Evolutionary conservation across 345 rosid species (phyloP), one percentile per base, ranked within the genome.

Genomic region (Draba incana): DNA sequence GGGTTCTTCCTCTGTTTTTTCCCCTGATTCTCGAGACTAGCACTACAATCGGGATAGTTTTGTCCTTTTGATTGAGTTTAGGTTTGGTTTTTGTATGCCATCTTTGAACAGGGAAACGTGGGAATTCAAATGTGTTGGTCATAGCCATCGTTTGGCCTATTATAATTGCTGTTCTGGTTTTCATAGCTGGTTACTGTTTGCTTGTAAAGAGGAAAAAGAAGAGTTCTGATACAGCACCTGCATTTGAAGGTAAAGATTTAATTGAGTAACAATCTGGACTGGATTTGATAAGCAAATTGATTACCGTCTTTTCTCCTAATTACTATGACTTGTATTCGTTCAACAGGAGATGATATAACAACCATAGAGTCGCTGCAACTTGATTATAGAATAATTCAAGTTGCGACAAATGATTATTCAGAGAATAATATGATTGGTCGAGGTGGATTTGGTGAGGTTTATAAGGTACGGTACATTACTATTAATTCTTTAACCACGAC

Each of bases 71-170:
- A 30, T 30, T 30, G 33, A 30, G 33, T 30, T 30, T n/a, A n/a
- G n/a, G n/a, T 10, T 31, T 2, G 2, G 33, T 10, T 57, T 15
- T 57, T 14, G 25, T 1, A 53, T 39, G 25, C 8, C 20, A 10
- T 57, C 5, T 47, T 63, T 27, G 12, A 51, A 39, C 81, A 79
- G 83, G 71, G 12, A 54, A 65, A 69, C 37, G 69, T 42, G 52
- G 62, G 11, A 41, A 28, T 9, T 68, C 78, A 59, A 25, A 10
- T 8, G 20, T 58, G 41, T 44, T 47, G 28, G 75, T 68, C 15
- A 20, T 82, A 3, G 81, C 85, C 45, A 75, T 79, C 48, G 74
- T 62, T 48, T 76, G 41, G 48, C 44, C 84, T 25, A n/a, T 73
- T 58, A 38, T 30, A 9, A 61, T 58, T 2, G 24, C 48, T 64